Evolutionary conservation across 257 asterid species (phyloP).

Genomic region (Coffea eugenioides): DNA sequence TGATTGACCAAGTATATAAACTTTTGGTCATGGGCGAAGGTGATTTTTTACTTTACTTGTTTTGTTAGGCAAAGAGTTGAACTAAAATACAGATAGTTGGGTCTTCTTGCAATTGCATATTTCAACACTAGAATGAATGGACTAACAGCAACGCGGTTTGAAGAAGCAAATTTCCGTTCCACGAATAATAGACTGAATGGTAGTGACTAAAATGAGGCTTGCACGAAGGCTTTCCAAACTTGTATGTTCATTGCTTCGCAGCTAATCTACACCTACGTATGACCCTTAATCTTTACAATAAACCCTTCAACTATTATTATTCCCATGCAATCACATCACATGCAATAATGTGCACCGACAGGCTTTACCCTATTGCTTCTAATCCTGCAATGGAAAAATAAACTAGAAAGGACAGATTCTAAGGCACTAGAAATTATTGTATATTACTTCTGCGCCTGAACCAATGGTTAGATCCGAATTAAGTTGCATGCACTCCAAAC

Average conservation of each 20-base stretch:
- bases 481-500: too few relatives aligned
- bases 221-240: background rate
- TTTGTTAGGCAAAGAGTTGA: background rate
- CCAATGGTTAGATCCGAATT: too few relatives aligned
- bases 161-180: constrained; percentile 21
- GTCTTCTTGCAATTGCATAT: background rate
- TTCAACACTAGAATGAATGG: too few relatives aligned
- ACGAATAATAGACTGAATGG: background rate
- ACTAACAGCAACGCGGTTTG: constrained; percentile 24
- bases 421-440: too few relatives aligned
- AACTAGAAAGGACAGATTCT: too few relatives aligned
- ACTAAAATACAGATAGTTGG: background rate
- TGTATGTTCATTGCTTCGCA: constrained; percentile 20
- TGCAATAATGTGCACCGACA: constrained; percentile 8
- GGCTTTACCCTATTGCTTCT: too few relatives aligned
- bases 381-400: too few relatives aligned
- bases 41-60: background rate
- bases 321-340: constrained; percentile 17
- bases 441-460: too few relatives aligned
- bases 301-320: background rate
- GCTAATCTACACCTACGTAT: background rate
- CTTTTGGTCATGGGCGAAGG: background rate
- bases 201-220: background rate
- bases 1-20: background rate
- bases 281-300: background rate